Percentiles rank a stretch among this genome's conserved stretches.
Evolutionary conservation across 352 stramenopile species (phyloP).

Genomic region (Pythium utonaiense): DNA sequence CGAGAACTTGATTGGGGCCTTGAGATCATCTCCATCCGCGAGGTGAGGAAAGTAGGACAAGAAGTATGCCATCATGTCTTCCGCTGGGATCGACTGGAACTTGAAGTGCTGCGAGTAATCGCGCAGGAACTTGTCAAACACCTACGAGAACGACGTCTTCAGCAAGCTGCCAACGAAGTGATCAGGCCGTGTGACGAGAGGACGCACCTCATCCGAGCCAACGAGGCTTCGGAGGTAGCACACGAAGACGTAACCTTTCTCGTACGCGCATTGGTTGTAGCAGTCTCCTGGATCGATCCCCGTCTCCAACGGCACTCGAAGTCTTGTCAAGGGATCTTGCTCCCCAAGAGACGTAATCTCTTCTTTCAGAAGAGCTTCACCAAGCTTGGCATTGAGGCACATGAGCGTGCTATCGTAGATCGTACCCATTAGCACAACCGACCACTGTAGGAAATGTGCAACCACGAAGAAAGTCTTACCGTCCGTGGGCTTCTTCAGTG

Average conservation of each 20-base stretch:
- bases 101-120: conserved; percentile 59
- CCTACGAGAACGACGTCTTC: conserved; percentile 16
- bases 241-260: conserved; percentile 79
- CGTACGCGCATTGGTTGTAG: conserved; percentile 82
- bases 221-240: conserved; percentile 69
- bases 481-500: conserved; percentile 56
- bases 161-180: too few species aligned
- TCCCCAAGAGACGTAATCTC: conserved; percentile 71
- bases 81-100: conserved; percentile 74
- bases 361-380: conserved; percentile 56
- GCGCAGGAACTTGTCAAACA: conserved; percentile 69
- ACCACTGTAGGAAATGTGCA: background rate
- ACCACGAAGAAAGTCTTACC: conserved; percentile 29
- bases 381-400: conserved; percentile 71
- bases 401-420: conserved; percentile 38
- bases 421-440: background rate
- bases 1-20: conserved; percentile 55
- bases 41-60: conserved; percentile 60
- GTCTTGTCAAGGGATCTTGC: conserved; percentile 57
- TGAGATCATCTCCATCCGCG: conserved; percentile 47
- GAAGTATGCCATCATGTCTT: conserved; percentile 71
- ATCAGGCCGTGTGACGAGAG: too few species aligned
- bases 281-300: conserved; percentile 77
- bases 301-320: conserved; percentile 66
- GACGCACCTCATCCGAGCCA: conserved; percentile 50